Conservation (phyloP, 2,329 filamentous ascomycete genomes). For the Diaporthe helianthi region DNA sequence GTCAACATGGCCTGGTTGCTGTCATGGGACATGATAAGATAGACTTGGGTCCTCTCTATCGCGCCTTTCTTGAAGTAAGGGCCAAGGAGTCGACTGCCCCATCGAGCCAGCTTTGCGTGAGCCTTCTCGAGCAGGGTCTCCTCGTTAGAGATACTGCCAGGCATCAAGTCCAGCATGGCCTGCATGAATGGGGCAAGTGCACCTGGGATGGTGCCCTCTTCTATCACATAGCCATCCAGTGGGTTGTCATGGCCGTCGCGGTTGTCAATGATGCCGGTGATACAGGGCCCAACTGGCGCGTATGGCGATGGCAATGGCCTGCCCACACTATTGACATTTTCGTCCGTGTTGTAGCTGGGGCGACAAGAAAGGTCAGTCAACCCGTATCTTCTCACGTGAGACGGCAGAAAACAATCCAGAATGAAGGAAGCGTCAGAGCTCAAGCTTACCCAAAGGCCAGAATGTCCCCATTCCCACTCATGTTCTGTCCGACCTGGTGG, state of each 20-base stretch:
- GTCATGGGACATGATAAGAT: slow-evolving; percentile 72
- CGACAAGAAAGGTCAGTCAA: slow-evolving; percentile 34
- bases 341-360: slow-evolving; percentile 63
- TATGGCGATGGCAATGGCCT: slow-evolving; percentile 55
- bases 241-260: slow-evolving; percentile 58
- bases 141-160: slow-evolving; percentile 51
- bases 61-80: slow-evolving; percentile 64
- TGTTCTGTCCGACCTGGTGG: slow-evolving; percentile 61
- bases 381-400: not conserved
- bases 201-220: slow-evolving; percentile 68
- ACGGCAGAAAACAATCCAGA: not conserved
- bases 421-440: not conserved
- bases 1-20: slow-evolving; percentile 67
- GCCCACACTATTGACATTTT: slow-evolving; percentile 64
- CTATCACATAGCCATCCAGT: slow-evolving; percentile 67
- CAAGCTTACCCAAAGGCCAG: slow-evolving; percentile 63
- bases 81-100: slow-evolving; percentile 63
- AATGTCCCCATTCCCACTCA: slow-evolving; percentile 73
- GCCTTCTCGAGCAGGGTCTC: slow-evolving; percentile 50
- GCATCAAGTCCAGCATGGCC: slow-evolving; percentile 61
- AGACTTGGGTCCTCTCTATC: slow-evolving; percentile 66
- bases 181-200: slow-evolving; percentile 64
- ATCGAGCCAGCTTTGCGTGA: slow-evolving; percentile 54
- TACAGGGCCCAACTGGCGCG: slow-evolving; percentile 66
- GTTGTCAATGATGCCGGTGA: slow-evolving; percentile 68